A percentile compares a stretch with the other conserved stretches of the same genome.
phyloP scores from a whole-genome alignment of 2,329 filamentous ascomycete species.

The Calonectria hongkongensis region DNA sequence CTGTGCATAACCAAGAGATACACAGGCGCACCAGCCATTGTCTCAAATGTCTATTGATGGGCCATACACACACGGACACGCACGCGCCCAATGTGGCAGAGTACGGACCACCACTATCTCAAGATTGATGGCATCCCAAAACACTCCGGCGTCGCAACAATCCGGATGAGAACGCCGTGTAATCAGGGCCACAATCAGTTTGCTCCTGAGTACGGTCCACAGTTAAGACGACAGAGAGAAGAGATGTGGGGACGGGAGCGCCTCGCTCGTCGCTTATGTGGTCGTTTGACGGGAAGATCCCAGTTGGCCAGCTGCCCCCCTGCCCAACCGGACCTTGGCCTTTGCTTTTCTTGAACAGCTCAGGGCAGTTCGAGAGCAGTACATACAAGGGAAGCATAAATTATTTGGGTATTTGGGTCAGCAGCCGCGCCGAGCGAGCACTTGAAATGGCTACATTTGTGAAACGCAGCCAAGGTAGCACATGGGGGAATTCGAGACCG shows the following conservation, averaged over 20 bases:
- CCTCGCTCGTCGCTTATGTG: slow-evolving; percentile 22
- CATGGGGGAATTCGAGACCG: slow-evolving; percentile 43
- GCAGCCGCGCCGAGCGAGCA: slow-evolving; percentile 48
- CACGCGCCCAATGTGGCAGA: neutral
- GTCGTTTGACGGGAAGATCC: slow-evolving; percentile 36
- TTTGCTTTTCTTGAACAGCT: slow-evolving; percentile 38
- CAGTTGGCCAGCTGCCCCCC: slow-evolving; percentile 30
- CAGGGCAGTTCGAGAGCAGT: slow-evolving; percentile 31
- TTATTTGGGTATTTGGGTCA: slow-evolving; percentile 30
- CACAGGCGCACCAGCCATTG: slow-evolving; percentile 2
- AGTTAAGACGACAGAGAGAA: neutral
- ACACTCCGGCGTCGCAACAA: slow-evolving; percentile 34
- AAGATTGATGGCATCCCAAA: slow-evolving; percentile 26
- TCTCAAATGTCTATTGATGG: slow-evolving; percentile 19
- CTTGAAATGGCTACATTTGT: slow-evolving; percentile 37
- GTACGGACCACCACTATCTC: slow-evolving; percentile 5
- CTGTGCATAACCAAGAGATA: slow-evolving; percentile 6
- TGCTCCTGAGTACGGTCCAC: neutral
- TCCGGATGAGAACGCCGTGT: slow-evolving; percentile 12
- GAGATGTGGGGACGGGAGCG: slow-evolving; percentile 28
- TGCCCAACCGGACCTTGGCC: slow-evolving; percentile 11
- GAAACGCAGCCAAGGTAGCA: slow-evolving; percentile 40
- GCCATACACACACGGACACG: slow-evolving; percentile 11
- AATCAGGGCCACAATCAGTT: slow-evolving; percentile 12
- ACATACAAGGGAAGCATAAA: slow-evolving; percentile 37